Evolutionary conservation across 495 filamentous ascomycete genomes (phyloP), one percentile per base, ranked within the genome.

Genomic region (Margaritispora aquatica): DNA sequence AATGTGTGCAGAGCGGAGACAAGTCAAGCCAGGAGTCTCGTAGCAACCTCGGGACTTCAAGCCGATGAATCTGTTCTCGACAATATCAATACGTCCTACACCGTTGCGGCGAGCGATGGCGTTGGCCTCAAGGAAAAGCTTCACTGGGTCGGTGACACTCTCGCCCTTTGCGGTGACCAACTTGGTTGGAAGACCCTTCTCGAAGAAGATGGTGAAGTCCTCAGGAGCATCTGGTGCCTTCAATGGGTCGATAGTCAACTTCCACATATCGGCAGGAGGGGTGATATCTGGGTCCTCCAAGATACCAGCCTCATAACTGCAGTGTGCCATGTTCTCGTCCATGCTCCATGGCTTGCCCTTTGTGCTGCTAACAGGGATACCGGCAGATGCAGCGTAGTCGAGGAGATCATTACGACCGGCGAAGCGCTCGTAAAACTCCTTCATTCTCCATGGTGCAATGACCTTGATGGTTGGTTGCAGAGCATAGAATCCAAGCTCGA

Each of bases 251-350:
- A 83, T 75, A 57, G 92, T 96, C 65, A 80, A 74, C 67, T 84
- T 93, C 92, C 92, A 96, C 83, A 95, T 89, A 66, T 96, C 85
- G 61, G 81, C 75, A 56, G 89, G 87, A 27, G 91, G 82, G 11
- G 79, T 75, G 55, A 75, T 71, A 66, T 85, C 74, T 38, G 80
- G 83, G 68, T 89, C 80, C 74, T 90, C 88, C 46, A 89, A 77
- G 57, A 84, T 86, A 62, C 92, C 92, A 51, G 88, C 88, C 77
- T 96, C 92, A 70, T 96, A 97, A 50, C 77, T 83, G 81, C 90
- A 96, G 74, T 96, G 92, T 22, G 90, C 90, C 59, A 94, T 75
- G 77, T 96, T 96, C 74, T 90, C 89, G 63, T 95, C 91, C 84
- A 88, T 88, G 64, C 76, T 82, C 86, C 87, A 96, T 51, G 91